Conservation (phyloP, 2,329 filamentous ascomycete genomes). For the Juglanconis sp. region DNA sequence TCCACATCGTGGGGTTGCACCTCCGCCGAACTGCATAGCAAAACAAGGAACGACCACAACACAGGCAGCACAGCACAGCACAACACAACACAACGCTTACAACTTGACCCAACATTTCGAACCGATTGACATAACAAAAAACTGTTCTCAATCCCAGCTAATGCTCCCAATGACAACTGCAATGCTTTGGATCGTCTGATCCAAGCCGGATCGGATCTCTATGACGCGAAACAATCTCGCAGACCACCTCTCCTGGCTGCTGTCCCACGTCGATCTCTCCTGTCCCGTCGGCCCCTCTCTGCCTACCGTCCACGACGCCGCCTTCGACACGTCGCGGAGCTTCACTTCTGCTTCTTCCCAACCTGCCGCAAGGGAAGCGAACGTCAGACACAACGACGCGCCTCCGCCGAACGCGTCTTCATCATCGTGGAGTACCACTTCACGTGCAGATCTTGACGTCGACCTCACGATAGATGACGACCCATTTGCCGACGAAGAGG, state of each 20-base stretch:
- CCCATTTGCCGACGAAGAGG: constrained; percentile 1
- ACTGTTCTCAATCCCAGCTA: not conserved
- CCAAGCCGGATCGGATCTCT: constrained; percentile 37
- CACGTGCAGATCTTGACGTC: constrained; percentile 19
- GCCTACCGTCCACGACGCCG: constrained; percentile 27
- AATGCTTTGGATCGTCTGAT: constrained; percentile 31
- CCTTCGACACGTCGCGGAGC: constrained; percentile 24
- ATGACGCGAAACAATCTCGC: constrained; percentile 62
- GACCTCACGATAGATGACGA: constrained; percentile 20
- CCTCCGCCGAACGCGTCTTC: constrained; percentile 2
- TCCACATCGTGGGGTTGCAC: constrained; percentile 10
- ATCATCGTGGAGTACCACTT: not conserved
- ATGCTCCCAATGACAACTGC: constrained; percentile 7
- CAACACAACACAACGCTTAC: not conserved
- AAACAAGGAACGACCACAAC: not conserved
- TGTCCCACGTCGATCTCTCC: constrained; percentile 43
- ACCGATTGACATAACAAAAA: not conserved
- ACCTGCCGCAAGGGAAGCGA: constrained; percentile 5
- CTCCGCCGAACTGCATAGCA: not conserved
- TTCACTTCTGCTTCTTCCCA: constrained; percentile 20
- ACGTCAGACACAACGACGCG: not conserved
- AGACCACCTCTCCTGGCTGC: constrained; percentile 56
- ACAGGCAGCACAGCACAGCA: not conserved
- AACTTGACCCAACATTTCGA: not conserved
- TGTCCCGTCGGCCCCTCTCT: constrained; percentile 36